Evolutionary conservation across 257 asterid species (phyloP), one percentile per base, ranked within the genome.

Genomic region (Salvia rosmarinus): DNA sequence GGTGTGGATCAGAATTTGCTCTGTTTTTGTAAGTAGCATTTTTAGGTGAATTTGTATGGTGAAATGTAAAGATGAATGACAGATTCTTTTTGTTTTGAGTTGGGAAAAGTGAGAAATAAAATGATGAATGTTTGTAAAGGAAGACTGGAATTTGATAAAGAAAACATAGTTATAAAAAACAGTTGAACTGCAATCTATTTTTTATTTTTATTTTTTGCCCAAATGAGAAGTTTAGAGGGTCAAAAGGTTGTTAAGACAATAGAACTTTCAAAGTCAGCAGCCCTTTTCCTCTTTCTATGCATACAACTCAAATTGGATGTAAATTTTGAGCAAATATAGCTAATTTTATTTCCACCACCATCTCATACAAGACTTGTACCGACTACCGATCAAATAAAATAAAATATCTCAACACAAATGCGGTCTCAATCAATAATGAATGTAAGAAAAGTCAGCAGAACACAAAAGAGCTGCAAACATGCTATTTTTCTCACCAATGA

Each of bases 221-320:
- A 8, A 10, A 11, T 9, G 60, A 54, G 9, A 54, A 54, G 35
- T 10, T 21, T 9, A 17, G 28, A 23, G 28, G 5, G 49, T 43
- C 57, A 21, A 52, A 52, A 21, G 69, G 55, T 37, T 34, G 64
- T 51, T 52, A 37, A 68, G 73, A 52, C 28, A n/a, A 64, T 51
- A 34, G 73, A 52, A 68, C n/a, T n/a, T n/a, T n/a, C n/a, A n/a
- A n/a, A 32, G 37, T 32, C 37, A 32, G 4, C 37, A 32, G 37
- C 37, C 42, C 42, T 37, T 37, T 37, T 37, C 12, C 10, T 39
- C 44, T 39, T 39, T 9, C 12, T 39, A 39, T 37, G 43, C 43
- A 6, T 37, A 37, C 11, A 37, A 37, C 11, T 6, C 43, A 37
- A 7, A 9, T 39, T 39, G 44, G 44, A 9, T 39, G 8, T 39